Evolutionary conservation across 2,329 filamentous ascomycete species (phyloP).

Genomic region (Penicillium sp.): DNA sequence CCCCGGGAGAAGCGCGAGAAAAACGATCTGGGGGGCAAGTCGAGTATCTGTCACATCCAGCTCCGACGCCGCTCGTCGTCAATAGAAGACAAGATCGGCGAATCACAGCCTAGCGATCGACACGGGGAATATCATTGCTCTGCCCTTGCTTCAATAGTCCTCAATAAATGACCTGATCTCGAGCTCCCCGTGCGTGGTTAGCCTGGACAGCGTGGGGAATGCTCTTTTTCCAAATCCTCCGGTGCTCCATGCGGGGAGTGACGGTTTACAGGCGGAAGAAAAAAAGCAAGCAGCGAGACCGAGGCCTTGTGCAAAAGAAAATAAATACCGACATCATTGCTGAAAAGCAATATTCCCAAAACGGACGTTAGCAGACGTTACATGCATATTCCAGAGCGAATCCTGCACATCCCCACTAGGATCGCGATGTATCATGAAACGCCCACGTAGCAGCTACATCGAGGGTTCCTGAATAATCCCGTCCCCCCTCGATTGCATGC

Average conservation of each 20-base stretch:
- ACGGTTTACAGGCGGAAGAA: constrained; percentile 4
- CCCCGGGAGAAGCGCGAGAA: constrained; percentile 9
- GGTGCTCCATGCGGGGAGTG: constrained; percentile 9
- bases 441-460: constrained; percentile 1
- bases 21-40: constrained; percentile 8
- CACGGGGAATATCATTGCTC: constrained; percentile 27
- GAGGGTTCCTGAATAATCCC: not conserved
- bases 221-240: constrained; percentile 6
- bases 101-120: constrained; percentile 33
- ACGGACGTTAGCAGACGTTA: constrained; percentile 1
- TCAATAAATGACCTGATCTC: constrained; percentile 24
- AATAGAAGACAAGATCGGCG: constrained; percentile 25
- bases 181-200: constrained; percentile 12
- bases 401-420: constrained; percentile 5
- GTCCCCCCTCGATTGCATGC: constrained; percentile 11
- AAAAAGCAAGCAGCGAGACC: constrained; percentile 1
- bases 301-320: constrained; percentile 1
- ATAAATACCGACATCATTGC: constrained; percentile 1
- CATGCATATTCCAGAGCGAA: constrained; percentile 18
- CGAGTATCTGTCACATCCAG: constrained; percentile 36
- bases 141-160: constrained; percentile 41
- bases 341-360: not conserved
- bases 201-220: constrained; percentile 8
- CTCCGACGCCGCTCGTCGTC: constrained; percentile 22
- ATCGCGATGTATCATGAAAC: constrained; percentile 22